Evolutionary conservation across 2,329 filamentous ascomycete species (phyloP).

Genomic region (Colletotrichum sp.): DNA sequence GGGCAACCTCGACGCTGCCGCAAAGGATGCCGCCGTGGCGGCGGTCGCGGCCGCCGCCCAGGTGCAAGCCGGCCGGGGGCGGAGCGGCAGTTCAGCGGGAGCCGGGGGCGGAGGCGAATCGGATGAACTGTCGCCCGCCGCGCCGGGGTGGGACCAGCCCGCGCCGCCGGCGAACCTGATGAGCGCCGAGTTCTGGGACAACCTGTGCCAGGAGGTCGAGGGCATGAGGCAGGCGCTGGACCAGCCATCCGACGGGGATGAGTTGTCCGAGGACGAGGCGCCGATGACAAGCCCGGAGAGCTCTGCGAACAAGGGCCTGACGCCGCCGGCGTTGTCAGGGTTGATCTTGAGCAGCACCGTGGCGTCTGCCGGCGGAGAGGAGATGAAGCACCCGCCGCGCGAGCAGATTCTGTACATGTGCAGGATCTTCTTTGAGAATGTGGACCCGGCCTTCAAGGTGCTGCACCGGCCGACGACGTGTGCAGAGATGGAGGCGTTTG

Average conservation of each 20-base stretch:
- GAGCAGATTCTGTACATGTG: conserved; percentile 42
- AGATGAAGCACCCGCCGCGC: conserved; percentile 37
- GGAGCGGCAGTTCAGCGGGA: conserved; percentile 25
- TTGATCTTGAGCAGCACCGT: conserved; percentile 21
- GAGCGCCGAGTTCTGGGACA: conserved; percentile 49
- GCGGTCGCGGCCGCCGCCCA: neutral
- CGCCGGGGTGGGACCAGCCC: conserved; percentile 17
- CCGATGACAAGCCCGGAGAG: conserved; percentile 37
- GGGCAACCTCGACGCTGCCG: conserved; percentile 7
- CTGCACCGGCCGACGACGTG: conserved; percentile 46
- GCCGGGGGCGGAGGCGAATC: neutral
- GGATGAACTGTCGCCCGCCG: neutral
- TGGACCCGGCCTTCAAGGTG: conserved; percentile 50
- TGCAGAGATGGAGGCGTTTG: conserved; percentile 30
- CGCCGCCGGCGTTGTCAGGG: conserved; percentile 29
- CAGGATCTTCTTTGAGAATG: conserved; percentile 41
- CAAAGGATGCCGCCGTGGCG: neutral
- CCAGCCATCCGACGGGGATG: conserved; percentile 44
- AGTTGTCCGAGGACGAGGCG: conserved; percentile 32
- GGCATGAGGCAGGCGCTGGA: conserved; percentile 49
- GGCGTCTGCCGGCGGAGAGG: neutral
- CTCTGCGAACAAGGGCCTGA: conserved; percentile 21
- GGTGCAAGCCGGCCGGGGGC: neutral
- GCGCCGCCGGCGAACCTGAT: conserved; percentile 40
- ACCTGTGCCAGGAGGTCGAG: conserved; percentile 48